Evolutionary conservation across 306 rosid species (phyloP), one percentile per base, ranked within the genome.

Genomic region (Dryas drummondii): DNA sequence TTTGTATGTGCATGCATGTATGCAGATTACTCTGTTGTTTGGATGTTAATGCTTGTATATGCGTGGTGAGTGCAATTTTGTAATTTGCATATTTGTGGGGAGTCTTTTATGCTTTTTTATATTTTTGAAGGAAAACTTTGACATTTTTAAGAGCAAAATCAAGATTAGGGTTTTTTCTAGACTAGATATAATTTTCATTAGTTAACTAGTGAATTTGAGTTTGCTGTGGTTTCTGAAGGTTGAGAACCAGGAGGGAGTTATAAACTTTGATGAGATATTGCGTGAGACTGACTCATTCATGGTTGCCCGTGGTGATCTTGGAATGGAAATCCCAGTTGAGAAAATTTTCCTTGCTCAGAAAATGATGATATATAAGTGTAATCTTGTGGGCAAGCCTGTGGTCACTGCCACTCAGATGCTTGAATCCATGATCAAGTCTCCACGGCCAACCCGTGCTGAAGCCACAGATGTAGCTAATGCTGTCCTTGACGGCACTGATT

Each of bases 271-370:
- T 76, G 98, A 91, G 76, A 93, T 93, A 63, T 85, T 93, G 86
- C 97, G 92, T 3, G 98, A 93, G 88, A 93, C 98, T 59, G 98
- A 91, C 82, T 90, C 98, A 51, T 93, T 89, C 87, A 93, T 93
- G 98, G 97, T 93, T 83, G 98, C 98, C 15, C 97, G 98, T 76
- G 98, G 98, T 63, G 98, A 93, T 84, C 97, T 93, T 67, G 98
- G 97, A 86, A 93, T 93, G 98, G 98, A 93, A 82, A 93, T 93
- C 59, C 98, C 98, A 27, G 98, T 93, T 16, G 98, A 93, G 81
- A 93, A 93, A 90, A 93, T 93, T 57, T 93, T 93, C 71, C 84
- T 93, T 78, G 97, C 98, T 40, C 98, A 93, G 84, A 93, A 93
- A 64, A 93, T 93, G 98, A 93, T 93, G 98, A 93, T 93, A 78